Base-by-base conservation (phyloP, 768 basidiomycete genomes). In the Hypholoma fasciculare region DNA sequence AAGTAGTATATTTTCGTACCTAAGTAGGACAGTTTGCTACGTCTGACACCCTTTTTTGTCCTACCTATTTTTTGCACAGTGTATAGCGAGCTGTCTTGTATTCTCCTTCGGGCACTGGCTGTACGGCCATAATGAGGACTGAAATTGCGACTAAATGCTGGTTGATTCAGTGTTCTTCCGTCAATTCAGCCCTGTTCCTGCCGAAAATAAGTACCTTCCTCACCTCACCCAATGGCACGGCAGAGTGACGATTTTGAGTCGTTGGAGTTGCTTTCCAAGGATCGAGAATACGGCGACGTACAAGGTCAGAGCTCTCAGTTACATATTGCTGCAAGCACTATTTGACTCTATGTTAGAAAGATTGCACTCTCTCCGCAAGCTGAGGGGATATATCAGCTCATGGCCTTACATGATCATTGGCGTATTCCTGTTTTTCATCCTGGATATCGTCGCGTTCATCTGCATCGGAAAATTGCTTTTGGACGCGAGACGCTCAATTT, bases 361-460 rank as follows among this genome's bases (percentile, higher is more conserved):
- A 8, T n/a, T 30, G 9, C 19, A 26, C 13, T 26, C 13, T 13
- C 12, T 49, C 23, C 26, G 26, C 19, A 49, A n/a, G 20, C 3
- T 34, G 27, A 37, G 42, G 8, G 16, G 38, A 20, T 46, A 34
- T 5, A 49, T 40, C 27, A 57, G 13, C 12, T 17, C 51, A 19
- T 42, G 59, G 6, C 16, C 59, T 7, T 40, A 54, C 38, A 42
- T 64, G 7, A 38, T 58, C n/a, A 55, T 52, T 12, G 44, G 61
- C 16, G 38, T 66, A 16, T 19, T 61, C 12, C 14, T 67, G 4
- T 66, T 72, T 55, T 48, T 72, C 51, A 17, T 66, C 2, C 11
- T 69, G 17, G 71, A 72, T 54, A 61, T 70, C 38, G 27, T 58
- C 5, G 65, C 61, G 27, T 72, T 69, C 48, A 14, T 63, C 13